These are phyloP conservation scores for Hepatocystis sp. DNA, from an alignment of 169 alveolate genomes.

Conservation along the genomic window DNA sequence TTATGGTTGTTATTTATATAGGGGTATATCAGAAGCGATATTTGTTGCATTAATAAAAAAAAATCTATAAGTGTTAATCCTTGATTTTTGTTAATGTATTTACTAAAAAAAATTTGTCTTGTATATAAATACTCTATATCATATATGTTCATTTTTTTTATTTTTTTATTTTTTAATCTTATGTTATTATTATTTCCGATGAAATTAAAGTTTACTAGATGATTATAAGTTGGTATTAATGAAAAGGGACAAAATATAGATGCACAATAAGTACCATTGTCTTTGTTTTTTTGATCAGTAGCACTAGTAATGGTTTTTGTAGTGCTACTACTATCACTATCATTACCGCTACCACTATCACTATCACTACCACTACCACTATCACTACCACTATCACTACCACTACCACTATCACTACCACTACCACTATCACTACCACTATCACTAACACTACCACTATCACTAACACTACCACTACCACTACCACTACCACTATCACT, in stretches of 20 bases:
- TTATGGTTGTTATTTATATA: slow-evolving; percentile 34
- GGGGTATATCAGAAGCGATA: slow-evolving; percentile 68
- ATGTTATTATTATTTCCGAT: slow-evolving; percentile 31
- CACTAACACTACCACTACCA: not conserved
- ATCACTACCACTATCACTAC: not conserved
- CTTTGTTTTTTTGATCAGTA: not conserved
- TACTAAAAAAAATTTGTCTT: slow-evolving; percentile 71
- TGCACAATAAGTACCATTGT: slow-evolving; percentile 17
- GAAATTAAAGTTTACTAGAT: slow-evolving; percentile 46
- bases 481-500: not conserved
- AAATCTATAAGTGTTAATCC: slow-evolving; percentile 76
- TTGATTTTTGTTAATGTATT: slow-evolving; percentile 74
- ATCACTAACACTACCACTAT: not conserved
- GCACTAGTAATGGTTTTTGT: not conserved
- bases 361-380: not conserved
- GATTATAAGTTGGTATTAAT: slow-evolving; percentile 38
- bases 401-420: not conserved
- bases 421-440: too few relatives aligned
- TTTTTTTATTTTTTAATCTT: slow-evolving; percentile 22
- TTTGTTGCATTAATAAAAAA: slow-evolving; percentile 72
- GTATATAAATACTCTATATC: slow-evolving; percentile 70
- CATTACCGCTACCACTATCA: not conserved
- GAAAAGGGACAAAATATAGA: slow-evolving; percentile 72
- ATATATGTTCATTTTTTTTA: slow-evolving; percentile 69
- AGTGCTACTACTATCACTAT: not conserved